Percentiles rank a stretch among this genome's conserved stretches.
phyloP scores from a whole-genome alignment of 2,329 filamentous ascomycete species.

The Neonectria magnoliae region DNA sequence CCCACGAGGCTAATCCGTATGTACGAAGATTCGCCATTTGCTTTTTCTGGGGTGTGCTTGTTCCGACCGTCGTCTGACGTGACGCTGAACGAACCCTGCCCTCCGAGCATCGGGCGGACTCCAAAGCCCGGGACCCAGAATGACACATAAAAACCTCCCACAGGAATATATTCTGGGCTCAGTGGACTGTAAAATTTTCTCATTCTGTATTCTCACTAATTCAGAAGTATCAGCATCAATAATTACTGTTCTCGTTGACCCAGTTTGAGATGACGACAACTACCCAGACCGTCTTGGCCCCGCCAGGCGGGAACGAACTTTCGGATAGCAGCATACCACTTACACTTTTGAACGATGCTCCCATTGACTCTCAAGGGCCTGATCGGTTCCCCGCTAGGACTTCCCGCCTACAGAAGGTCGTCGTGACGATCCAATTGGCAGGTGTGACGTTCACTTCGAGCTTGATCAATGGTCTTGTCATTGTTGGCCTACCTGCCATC shows the following conservation, averaged over 20 bases:
- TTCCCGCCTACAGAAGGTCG: conserved; percentile 32
- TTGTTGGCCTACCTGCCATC: conserved; percentile 54
- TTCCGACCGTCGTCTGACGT: background rate
- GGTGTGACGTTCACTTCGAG: conserved; percentile 41
- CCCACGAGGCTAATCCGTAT: background rate
- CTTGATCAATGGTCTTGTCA: conserved; percentile 44
- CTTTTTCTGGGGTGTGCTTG: background rate
- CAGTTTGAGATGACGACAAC: background rate
- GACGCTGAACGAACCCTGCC: background rate
- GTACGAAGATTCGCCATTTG: background rate
- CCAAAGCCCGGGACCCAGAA: background rate
- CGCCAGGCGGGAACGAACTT: conserved; percentile 6
- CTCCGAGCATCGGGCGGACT: conserved; percentile 6
- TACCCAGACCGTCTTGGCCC: conserved; percentile 12
- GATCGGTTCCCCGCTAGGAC: background rate
- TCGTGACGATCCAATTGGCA: conserved; percentile 36
- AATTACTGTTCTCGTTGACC: background rate
- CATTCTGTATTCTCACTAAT: background rate
- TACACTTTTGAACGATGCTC: conserved; percentile 7
- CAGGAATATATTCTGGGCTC: background rate
- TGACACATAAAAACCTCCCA: background rate
- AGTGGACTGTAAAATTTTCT: background rate
- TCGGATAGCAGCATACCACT: conserved; percentile 8
- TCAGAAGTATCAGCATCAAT: background rate
- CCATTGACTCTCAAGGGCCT: background rate